A percentile compares a stretch with the other conserved stretches of the same genome.
Conservation (phyloP, 768 basidiomycete species). For the Tremella yokohamensis region DNA sequence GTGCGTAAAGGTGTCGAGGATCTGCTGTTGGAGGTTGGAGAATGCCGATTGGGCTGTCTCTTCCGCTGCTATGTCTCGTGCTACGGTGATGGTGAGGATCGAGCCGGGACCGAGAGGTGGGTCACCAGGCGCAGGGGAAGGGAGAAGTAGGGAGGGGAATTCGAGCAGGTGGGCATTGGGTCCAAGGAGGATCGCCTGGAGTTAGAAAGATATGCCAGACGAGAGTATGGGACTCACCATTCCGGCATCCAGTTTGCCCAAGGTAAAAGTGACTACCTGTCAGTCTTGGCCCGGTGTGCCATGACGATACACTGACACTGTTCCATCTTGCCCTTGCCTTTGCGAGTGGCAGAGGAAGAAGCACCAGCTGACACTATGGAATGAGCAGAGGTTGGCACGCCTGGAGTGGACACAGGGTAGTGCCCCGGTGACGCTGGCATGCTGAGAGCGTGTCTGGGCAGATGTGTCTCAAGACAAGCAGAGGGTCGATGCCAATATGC, state of each 20-base stretch:
- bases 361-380: no score
- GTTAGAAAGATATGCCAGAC: conserved; percentile 25
- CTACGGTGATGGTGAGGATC: conserved; percentile 93
- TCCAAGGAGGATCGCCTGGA: conserved; percentile 64
- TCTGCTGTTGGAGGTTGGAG: conserved; percentile 75
- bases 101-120: conserved; percentile 89
- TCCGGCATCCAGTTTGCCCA: conserved; percentile 81
- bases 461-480: no score
- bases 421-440: neutral
- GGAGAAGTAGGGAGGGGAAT: conserved; percentile 91
- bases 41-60: conserved; percentile 75
- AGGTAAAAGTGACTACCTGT: conserved; percentile 63
- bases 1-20: conserved; percentile 69
- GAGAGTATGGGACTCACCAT: conserved; percentile 58
- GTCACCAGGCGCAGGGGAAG: conserved; percentile 49
- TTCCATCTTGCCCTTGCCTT: conserved; percentile 37
- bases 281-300: neutral
- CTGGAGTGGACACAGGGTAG: neutral
- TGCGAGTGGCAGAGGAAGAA: neutral
- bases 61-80: conserved; percentile 81
- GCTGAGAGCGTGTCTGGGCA: no score
- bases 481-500: no score
- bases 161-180: conserved; percentile 95
- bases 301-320: conserved; percentile 31
- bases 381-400: neutral